These are phyloP conservation scores for Populus tremula DNA, from an alignment of 345 rosid genomes.

Conservation along the genomic window DNA sequence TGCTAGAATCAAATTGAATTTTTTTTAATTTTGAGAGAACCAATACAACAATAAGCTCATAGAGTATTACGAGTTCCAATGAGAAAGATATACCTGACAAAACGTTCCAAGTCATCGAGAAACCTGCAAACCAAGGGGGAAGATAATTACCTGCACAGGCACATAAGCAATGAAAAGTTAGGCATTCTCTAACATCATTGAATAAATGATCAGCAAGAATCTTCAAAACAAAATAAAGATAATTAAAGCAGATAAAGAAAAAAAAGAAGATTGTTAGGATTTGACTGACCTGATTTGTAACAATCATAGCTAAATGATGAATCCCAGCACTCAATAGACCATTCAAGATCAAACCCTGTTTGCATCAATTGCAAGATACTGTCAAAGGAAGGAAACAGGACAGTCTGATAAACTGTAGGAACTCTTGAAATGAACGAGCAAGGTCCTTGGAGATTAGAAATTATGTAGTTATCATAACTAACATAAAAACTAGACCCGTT, in stretches of 20 bases:
- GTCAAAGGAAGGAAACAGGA: conserved; percentile 26
- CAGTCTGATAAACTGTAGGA: conserved; percentile 20
- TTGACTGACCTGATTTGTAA: conserved; percentile 9
- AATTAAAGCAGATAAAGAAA: not conserved
- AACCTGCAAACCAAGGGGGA: not conserved
- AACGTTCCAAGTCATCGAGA: conserved; percentile 5
- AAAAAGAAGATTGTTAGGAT: not conserved
- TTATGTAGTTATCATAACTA: conserved; percentile 5
- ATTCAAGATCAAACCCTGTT: conserved; percentile 40
- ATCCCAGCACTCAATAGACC: conserved; percentile 42
- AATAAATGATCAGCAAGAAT: not conserved
- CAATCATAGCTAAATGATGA: conserved; percentile 23
- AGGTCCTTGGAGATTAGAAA: conserved; percentile 22
- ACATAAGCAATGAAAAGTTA: conserved; percentile 1
- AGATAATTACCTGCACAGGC: conserved; percentile 10
- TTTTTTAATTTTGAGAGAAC: not conserved
- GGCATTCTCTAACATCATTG: not conserved
- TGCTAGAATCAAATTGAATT: conserved; percentile 10
- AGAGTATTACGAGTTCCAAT: not conserved
- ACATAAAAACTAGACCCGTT: conserved; percentile 27
- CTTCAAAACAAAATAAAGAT: not conserved
- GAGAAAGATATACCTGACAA: conserved; percentile 14
- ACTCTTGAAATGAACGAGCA: conserved; percentile 32
- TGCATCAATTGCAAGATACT: conserved; percentile 26
- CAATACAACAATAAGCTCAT: not conserved